Evolutionary conservation across 2,329 filamentous ascomycete species (phyloP).

Genomic region (Chaetomiaceae sp.): DNA sequence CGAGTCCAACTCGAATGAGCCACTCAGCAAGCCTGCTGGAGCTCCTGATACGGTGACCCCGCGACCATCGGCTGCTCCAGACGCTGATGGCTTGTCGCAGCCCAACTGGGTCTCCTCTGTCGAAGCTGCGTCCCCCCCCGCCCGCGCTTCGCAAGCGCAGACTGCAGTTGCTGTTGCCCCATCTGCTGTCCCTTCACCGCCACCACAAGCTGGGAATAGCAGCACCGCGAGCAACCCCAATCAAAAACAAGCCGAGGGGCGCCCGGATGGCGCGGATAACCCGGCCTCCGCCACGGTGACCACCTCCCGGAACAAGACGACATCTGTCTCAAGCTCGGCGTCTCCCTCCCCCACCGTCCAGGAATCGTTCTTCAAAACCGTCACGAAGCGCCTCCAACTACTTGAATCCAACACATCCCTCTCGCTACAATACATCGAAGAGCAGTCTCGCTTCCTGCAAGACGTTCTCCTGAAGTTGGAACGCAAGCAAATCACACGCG

Average conservation of each 20-base stretch:
- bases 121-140: slow-evolving; percentile 3
- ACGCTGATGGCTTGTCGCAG: slow-evolving; percentile 5
- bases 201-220: slow-evolving; percentile 4
- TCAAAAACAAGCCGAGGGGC: slow-evolving; percentile 10
- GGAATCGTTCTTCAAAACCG: slow-evolving; percentile 95
- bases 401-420: slow-evolving; percentile 90
- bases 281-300: slow-evolving; percentile 18
- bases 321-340: slow-evolving; percentile 35
- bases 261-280: slow-evolving; percentile 5
- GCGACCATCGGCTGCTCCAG: slow-evolving; percentile 6
- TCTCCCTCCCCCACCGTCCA: slow-evolving; percentile 75
- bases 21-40: slow-evolving; percentile 2
- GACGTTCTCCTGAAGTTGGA: slow-evolving; percentile 84
- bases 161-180: slow-evolving; percentile 5
- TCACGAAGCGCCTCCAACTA: slow-evolving; percentile 85
- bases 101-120: slow-evolving; percentile 12
- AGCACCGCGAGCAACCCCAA: slow-evolving; percentile 2
- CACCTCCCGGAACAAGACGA: slow-evolving; percentile 32
- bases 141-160: slow-evolving; percentile 8
- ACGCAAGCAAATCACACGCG: slow-evolving; percentile 78
- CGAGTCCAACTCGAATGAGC: slow-evolving; percentile 10
- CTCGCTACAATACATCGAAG: slow-evolving; percentile 92
- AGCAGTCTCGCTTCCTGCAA: slow-evolving; percentile 83
- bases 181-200: slow-evolving; percentile 1
- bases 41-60: slow-evolving; percentile 8